Conservation (phyloP, 768 basidiomycete genomes). For the Naganishia randhawae region DNA sequence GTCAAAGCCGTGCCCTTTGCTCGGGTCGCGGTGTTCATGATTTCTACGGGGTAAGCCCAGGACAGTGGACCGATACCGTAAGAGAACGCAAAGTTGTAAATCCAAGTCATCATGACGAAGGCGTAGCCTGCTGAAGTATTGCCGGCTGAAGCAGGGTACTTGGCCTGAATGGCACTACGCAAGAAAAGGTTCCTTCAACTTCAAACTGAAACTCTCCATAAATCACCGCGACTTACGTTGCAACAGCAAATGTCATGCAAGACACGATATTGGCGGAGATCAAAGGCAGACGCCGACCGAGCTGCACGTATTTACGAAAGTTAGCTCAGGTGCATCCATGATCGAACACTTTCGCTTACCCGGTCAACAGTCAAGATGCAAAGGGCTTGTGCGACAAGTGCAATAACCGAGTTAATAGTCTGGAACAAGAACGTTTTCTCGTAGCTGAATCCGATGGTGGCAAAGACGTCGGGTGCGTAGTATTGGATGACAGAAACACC, state of each 20-base stretch:
- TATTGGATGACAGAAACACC: slow-evolving; percentile 59
- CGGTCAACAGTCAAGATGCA: slow-evolving; percentile 56
- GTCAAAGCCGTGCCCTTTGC: slow-evolving; percentile 29
- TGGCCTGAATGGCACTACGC: slow-evolving; percentile 26
- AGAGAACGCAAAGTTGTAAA: slow-evolving; percentile 28
- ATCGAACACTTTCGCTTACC: slow-evolving; percentile 29
- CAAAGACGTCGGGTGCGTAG: slow-evolving; percentile 29
- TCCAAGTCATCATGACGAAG: slow-evolving; percentile 31
- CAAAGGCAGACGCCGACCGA: slow-evolving; percentile 36
- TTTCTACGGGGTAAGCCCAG: slow-evolving; percentile 27
- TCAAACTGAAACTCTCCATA: too few species aligned
- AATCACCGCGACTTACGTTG: slow-evolving; percentile 28
- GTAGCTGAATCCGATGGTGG: slow-evolving; percentile 55
- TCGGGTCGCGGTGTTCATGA: slow-evolving; percentile 30
- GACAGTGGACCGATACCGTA: slow-evolving; percentile 25
- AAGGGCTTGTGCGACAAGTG: slow-evolving; percentile 56
- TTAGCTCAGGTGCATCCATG: slow-evolving; percentile 31
- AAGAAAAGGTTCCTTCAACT: neutral
- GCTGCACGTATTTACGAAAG: slow-evolving; percentile 11
- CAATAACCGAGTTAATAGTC: slow-evolving; percentile 59
- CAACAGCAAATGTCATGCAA: slow-evolving; percentile 38
- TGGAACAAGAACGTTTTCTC: slow-evolving; percentile 55
- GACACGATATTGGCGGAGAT: slow-evolving; percentile 40
- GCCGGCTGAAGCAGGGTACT: slow-evolving; percentile 24
- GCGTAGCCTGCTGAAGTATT: slow-evolving; percentile 26